Evolutionary conservation across 192 early-diverging fungal species (phyloP).

Genomic region (Umbelopsis sp.): DNA sequence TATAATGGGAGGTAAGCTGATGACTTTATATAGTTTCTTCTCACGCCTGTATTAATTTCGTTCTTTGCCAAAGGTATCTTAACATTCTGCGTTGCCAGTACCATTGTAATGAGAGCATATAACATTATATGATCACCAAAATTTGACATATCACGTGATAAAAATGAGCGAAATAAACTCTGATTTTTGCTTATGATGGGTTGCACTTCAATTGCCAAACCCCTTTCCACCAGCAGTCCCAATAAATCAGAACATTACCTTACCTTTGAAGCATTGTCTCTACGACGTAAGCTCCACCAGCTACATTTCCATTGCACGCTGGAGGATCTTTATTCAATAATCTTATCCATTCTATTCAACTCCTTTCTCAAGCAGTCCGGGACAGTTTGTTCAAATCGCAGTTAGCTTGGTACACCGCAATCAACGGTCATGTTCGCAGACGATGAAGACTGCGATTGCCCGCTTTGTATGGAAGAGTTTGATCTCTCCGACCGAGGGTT

Average conservation of each 20-base stretch:
- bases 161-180: no score
- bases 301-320: no score
- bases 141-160: no score
- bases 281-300: no score
- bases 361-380: neutral
- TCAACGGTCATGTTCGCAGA: conserved; percentile 53
- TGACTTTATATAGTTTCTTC: neutral
- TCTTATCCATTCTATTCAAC: no score
- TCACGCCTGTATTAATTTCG: neutral
- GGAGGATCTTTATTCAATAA: no score
- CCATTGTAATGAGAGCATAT: conserved; percentile 28
- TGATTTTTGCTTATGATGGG: no score
- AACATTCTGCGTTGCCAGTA: conserved; percentile 27
- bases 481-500: conserved; percentile 96
- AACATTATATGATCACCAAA: conserved; percentile 23
- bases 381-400: neutral
- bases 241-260: no score
- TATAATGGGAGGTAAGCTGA: conserved; percentile 18
- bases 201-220: no score
- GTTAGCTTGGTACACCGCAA: conserved; percentile 12
- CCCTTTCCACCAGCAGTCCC: no score
- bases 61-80: conserved; percentile 12
- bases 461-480: conserved; percentile 98
- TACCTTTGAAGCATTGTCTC: no score
- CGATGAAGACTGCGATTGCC: conserved; percentile 95